Evolutionary conservation across 164 flowering plant species (phyloP).

Genomic region (Chimonanthus salicifolius): DNA sequence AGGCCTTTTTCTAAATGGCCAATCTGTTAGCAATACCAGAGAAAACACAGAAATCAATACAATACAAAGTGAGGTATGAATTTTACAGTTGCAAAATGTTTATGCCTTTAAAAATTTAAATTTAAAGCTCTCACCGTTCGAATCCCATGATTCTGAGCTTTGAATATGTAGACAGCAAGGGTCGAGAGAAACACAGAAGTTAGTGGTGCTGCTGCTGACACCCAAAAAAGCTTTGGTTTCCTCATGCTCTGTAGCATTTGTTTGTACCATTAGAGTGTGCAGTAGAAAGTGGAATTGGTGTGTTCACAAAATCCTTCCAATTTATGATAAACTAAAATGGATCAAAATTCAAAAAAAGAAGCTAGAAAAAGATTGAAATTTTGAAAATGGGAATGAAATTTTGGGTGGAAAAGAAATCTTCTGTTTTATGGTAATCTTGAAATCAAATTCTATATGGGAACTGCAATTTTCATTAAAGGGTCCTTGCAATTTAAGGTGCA

Average conservation of each 20-base stretch:
- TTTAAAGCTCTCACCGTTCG: slow-evolving; percentile 22
- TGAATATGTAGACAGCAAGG: slow-evolving; percentile 34
- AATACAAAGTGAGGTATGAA: not conserved
- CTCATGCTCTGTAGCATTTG: slow-evolving; percentile 37
- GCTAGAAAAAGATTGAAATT: not conserved
- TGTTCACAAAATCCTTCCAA: no score
- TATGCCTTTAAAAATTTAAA: no score
- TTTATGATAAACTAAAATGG: no score
- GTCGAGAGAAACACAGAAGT: slow-evolving; percentile 58
- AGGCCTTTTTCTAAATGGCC: slow-evolving; percentile 64
- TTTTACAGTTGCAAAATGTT: not conserved
- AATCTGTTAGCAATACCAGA: slow-evolving; percentile 35
- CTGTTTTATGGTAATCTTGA: no score
- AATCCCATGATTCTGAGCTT: slow-evolving; percentile 41
- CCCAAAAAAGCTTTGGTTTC: slow-evolving; percentile 65
- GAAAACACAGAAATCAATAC: not conserved
- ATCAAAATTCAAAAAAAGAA: not conserved
- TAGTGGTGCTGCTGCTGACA: slow-evolving; percentile 74
- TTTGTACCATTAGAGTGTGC: not conserved
- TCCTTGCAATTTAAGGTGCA: not conserved
- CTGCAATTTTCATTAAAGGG: no score
- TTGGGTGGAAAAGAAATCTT: no score
- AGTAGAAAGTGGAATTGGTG: not conserved
- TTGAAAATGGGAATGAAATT: not conserved
- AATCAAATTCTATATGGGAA: not conserved